Conservation (phyloP, 2,329 filamentous ascomycete species). For the Ophiostoma quercus region DNA sequence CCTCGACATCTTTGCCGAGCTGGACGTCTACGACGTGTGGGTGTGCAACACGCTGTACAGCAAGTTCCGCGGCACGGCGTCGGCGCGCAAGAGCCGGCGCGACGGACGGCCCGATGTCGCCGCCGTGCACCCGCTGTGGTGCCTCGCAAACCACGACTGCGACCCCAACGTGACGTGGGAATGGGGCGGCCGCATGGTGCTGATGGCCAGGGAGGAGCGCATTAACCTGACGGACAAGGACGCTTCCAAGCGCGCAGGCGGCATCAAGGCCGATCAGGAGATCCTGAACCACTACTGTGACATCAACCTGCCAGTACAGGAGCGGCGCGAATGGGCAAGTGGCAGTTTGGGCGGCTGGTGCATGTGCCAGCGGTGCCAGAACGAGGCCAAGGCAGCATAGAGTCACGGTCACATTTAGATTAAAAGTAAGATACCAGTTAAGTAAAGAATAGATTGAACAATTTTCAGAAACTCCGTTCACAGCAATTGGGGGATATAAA, state of each 20-base stretch:
- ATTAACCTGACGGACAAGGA: conserved; percentile 40
- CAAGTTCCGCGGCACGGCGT: conserved; percentile 90
- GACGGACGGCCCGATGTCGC: conserved; percentile 85
- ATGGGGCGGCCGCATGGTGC: conserved; percentile 74
- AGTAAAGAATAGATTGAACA: not conserved
- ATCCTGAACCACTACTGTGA: conserved; percentile 95
- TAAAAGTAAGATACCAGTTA: not conserved
- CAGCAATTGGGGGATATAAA: not conserved
- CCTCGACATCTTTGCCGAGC: conserved; percentile 62
- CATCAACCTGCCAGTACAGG: conserved; percentile 66
- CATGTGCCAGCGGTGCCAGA: conserved; percentile 75
- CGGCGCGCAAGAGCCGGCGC: conserved; percentile 68
- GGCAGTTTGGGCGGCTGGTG: conserved; percentile 87
- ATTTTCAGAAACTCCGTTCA: not conserved
- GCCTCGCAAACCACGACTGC: conserved; percentile 92
- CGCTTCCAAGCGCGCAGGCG: conserved; percentile 38
- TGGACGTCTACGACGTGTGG: conserved; percentile 65
- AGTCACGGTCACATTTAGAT: not conserved
- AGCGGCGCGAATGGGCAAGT: conserved; percentile 80
- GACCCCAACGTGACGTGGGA: conserved; percentile 94
- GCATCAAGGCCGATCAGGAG: conserved; percentile 74
- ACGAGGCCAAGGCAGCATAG: conserved; percentile 50
- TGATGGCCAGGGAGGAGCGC: conserved; percentile 57
- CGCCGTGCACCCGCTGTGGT: conserved; percentile 94
- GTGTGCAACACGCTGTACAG: conserved; percentile 86